Evolutionary conservation across 2,329 filamentous ascomycete genomes (phyloP), one percentile per base, ranked within the genome.

Genomic region (Seiridium unicorne): DNA sequence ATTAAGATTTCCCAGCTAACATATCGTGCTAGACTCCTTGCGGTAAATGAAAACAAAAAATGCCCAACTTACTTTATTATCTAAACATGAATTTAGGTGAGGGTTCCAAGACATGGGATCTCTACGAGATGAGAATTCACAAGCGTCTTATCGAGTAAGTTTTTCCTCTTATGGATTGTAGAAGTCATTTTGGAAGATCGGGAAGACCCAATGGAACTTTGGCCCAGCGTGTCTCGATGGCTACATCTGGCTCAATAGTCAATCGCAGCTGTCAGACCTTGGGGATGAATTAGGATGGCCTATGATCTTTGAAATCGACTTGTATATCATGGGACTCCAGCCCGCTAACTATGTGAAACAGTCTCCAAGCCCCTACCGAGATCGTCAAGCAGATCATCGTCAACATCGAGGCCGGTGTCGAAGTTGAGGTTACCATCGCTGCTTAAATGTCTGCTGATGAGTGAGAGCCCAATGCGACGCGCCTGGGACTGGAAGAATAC

Each of bases 91-190:
- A 26, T 26, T 26, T 26, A 26, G 18, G 18, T 91, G 95, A 99
- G 89, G 95, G 95, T 84, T 96, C 91, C 82, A 99, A 99, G 92
- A 99, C 95, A 77, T 99, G 95, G 95, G 95, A 98, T 80, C 89
- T 86, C 81, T 99, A 86, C 82, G 94, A 99, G 90, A 96, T 99
- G 93, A 90, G 94, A 84, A 96, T 97, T 79, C 93, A 97, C 89
- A 97, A 97, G 90, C 91, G 93, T 73, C 86, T 97, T 76, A 97
- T 97, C 77, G 93, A 97, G 88, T 91, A 78, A 73, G 88, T 85
- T 31, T 40, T 32, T 34, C 35, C 7, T 51, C 9, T 3, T 9
- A 13, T 26, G 8, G 51, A 51, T 18, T 11, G 53, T 26, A 26
- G 18, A 26, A 26, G 18, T 26, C 18, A 26, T 26, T 26, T 26